These are phyloP conservation scores for Mortierella sp. DNA, from an alignment of 371 early-diverging fungal species.

Conservation along the genomic window DNA sequence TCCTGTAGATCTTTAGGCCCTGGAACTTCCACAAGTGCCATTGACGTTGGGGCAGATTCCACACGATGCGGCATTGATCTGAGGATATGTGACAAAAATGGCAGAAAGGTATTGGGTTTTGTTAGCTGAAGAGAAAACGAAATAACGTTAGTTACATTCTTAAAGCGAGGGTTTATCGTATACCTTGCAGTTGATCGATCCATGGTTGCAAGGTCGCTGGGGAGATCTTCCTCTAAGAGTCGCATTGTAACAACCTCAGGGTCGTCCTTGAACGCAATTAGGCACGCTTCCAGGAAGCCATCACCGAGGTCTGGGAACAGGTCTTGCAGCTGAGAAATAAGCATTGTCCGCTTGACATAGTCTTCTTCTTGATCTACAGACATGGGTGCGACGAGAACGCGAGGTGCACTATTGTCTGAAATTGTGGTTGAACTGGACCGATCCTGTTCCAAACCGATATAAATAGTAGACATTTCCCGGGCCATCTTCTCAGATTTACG, in stretches of 20 bases:
- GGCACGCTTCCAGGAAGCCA: slow-evolving; percentile 89
- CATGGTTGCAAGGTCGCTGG: slow-evolving; percentile 70
- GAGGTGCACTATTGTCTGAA: slow-evolving; percentile 5
- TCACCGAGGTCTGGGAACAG: slow-evolving; percentile 89
- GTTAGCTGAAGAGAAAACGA: not conserved
- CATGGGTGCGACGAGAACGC: not conserved
- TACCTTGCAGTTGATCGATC: slow-evolving; percentile 74
- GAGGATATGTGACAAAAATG: not conserved
- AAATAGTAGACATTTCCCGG: slow-evolving; percentile 30
- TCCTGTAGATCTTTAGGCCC: slow-evolving; percentile 6
- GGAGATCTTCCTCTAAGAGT: slow-evolving; percentile 80
- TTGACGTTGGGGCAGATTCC: slow-evolving; percentile 18
- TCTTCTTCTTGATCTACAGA: slow-evolving; percentile 53
- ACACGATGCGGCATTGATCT: slow-evolving; percentile 24
- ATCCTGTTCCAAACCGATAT: slow-evolving; percentile 18
- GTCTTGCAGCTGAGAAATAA: slow-evolving; percentile 85
- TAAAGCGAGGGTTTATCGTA: not conserved
- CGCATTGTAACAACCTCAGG: slow-evolving; percentile 81
- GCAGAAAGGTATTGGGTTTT: too few relatives aligned
- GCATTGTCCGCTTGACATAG: slow-evolving; percentile 63
- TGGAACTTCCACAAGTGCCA: slow-evolving; percentile 15
- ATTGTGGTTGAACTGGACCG: slow-evolving; percentile 33
- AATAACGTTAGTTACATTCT: not conserved
- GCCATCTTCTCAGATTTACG: slow-evolving; percentile 38
- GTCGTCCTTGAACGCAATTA: slow-evolving; percentile 72